Evolutionary conservation across 176 grass and related monocot genomes (phyloP).

Genomic region (Rhynchospora pubera): DNA sequence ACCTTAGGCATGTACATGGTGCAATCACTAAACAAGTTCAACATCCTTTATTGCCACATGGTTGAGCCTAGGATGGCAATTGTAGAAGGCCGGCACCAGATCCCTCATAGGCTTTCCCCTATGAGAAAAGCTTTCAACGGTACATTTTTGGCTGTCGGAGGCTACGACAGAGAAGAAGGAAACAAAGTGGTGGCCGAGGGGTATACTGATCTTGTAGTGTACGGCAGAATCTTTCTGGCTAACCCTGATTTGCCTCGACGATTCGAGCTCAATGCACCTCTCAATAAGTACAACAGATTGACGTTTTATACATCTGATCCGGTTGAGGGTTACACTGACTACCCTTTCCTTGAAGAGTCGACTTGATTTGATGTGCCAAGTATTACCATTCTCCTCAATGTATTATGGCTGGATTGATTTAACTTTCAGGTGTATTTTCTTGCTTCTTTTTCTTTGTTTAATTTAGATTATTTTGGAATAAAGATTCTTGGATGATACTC

Average conservation of each 20-base stretch:
- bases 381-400: neutral
- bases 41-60: slow-evolving; percentile 30
- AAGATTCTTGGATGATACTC: no score
- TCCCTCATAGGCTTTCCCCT: slow-evolving; percentile 22
- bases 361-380: neutral
- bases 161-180: slow-evolving; percentile 40
- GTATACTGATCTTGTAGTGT: slow-evolving; percentile 36
- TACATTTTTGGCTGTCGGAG: slow-evolving; percentile 29
- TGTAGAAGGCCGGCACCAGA: neutral
- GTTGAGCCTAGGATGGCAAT: slow-evolving; percentile 27
- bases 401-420: neutral
- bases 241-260: slow-evolving; percentile 31
- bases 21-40: slow-evolving; percentile 22
- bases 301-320: slow-evolving; percentile 43
- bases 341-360: slow-evolving; percentile 20
- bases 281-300: slow-evolving; percentile 33
- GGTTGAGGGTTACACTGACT: slow-evolving; percentile 34
- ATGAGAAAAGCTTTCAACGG: slow-evolving; percentile 36
- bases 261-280: slow-evolving; percentile 18
- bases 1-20: slow-evolving; percentile 22
- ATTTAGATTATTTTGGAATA: no score
- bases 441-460: neutral
- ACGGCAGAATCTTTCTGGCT: slow-evolving; percentile 27
- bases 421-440: neutral
- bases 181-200: slow-evolving; percentile 27